Base-by-base conservation (phyloP, 1,284 basidiomycete genomes). In the Mycosarcoma maydis region DNA sequence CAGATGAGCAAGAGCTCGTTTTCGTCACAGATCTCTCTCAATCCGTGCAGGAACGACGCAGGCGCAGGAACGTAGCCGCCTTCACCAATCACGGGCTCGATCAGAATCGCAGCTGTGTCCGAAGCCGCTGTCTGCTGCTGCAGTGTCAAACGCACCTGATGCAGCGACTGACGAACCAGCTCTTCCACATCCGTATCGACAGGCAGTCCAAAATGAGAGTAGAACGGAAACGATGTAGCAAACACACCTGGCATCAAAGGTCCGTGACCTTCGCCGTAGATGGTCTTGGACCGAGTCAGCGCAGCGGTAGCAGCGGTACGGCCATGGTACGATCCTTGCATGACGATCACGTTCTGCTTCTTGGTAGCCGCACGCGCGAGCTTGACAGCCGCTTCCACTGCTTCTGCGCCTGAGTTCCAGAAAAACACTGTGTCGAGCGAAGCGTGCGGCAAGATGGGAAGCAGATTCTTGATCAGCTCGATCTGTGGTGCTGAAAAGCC, bases 381-480 rank as follows among this genome's bases (percentile, higher is more conserved):
- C 83, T 93, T 93, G 59, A 94, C 55, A 13, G 72, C 65, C 5
- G 74, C 73, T 83, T 96, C 92, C 34, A 93, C 87, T 0, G 92
- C 93, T 80, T 96, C 94, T 3, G 92, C 90, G 14, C 92, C 93
- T 6, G 92, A 95, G 85, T 94, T 97, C 90, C 91, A 92, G 49
- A 79, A 66, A 50, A 77, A 78, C 42, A 97, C 94, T 17, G 92
- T 92, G 83, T 94, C 90, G 38, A 97, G 86, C 3, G 92, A 93
- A 0, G 88, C 85, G 82, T 95, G 85, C 1, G 94, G 92, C 88
- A 93, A 90, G 66, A 76, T 73, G 14, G 74, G 68, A 13, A 77
- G 53, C 7, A 80, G 73, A 39, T 62, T 54, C 41, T 65, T 47
- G 41, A 80, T 61, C 8, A 80, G 56, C 29, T 72, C 69, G 44